phyloP scores from a whole-genome alignment of 1,139 yeast species.

The Hansenula anomala region DNA sequence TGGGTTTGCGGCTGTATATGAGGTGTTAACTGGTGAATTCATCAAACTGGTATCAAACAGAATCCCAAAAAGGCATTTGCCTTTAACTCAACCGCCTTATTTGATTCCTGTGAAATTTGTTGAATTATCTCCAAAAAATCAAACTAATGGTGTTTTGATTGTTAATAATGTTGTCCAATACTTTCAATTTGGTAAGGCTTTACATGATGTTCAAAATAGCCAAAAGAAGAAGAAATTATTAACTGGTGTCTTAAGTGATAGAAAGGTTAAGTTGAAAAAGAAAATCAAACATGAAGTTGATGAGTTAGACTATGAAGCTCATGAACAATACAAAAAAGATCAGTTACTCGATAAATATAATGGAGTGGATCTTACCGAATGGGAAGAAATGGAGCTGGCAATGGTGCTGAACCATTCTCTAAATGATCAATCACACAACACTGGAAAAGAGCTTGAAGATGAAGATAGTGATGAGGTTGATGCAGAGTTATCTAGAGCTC shows the following conservation, averaged over 20 bases:
- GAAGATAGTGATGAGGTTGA: conserved; percentile 25
- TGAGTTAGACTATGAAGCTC: conserved; percentile 29
- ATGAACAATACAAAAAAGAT: conserved; percentile 19
- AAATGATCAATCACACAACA: conserved; percentile 13
- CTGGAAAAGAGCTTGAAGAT: conserved; percentile 10
- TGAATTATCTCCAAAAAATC: conserved; percentile 38
- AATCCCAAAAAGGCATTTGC: conserved; percentile 38
- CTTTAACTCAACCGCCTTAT: conserved; percentile 20
- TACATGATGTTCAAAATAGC: neutral
- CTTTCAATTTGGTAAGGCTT: conserved; percentile 52
- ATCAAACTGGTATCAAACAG: conserved; percentile 44
- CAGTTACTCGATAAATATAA: conserved; percentile 39
- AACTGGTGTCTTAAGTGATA: conserved; percentile 14
- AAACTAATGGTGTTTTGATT: conserved; percentile 47
- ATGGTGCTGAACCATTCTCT: conserved; percentile 42
- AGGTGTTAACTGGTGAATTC: conserved; percentile 55
- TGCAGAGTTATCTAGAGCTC: conserved; percentile 28
- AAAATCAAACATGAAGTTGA: conserved; percentile 25
- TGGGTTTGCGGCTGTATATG: conserved; percentile 60
- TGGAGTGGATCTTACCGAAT: conserved; percentile 35
- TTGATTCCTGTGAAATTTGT: conserved; percentile 38
- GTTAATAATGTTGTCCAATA: conserved; percentile 57
- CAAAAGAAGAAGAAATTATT: conserved; percentile 25
- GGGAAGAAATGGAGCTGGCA: conserved; percentile 47
- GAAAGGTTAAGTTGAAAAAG: conserved; percentile 19